Evolutionary conservation across 805 yeast species (phyloP), one percentile per base, ranked within the genome.

Genomic region (Diddensiella transvaalensis): DNA sequence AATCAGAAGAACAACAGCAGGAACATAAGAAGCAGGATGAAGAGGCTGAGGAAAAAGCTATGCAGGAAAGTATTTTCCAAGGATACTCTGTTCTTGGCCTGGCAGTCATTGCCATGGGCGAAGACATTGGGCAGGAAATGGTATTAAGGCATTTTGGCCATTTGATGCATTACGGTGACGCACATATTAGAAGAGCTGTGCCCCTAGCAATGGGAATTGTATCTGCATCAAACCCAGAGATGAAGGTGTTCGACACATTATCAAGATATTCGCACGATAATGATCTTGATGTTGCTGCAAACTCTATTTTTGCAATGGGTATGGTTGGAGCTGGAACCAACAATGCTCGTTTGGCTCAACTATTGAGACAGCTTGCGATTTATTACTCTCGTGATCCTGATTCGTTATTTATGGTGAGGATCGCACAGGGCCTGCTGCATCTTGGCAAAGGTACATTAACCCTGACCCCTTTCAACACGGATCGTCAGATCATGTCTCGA

Each of bases 161-260:
- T 68, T 76, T 93, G 67, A 88, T 93, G 95, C 99, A 93, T 66
- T 93, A 93, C 65, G 99, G 99, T 51, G 90, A 87, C 60, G 82
- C 93, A 19, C 77, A 87, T 52, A 87, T 93, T 52, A 84, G 90
- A 60, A 80, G 96, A 60, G 90, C 96, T 17, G 98, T 93, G 40
- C 99, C 99, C 29, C 76, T 93, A 57, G 98, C 99, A n/a, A 86
- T 93, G 90, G 97, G 96, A 44, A 78, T 93, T 51, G 85, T 91
- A 4, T 87, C 96, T 3, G 83, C 95, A 2, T 87, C 96, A 2
- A 85, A 89, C 66, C 96, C 99, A 8, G 93, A 90, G 69, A 90
- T 93, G 86, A 90, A 89, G 69, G 96, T 91, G 13, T 93, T 88
- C 64, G 99, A 93, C 66, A 90, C 98, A 0, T 75, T 93, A 56